Evolutionary conservation across 306 rosid genomes (phyloP).

Genomic region (Prunus kanzakura): DNA sequence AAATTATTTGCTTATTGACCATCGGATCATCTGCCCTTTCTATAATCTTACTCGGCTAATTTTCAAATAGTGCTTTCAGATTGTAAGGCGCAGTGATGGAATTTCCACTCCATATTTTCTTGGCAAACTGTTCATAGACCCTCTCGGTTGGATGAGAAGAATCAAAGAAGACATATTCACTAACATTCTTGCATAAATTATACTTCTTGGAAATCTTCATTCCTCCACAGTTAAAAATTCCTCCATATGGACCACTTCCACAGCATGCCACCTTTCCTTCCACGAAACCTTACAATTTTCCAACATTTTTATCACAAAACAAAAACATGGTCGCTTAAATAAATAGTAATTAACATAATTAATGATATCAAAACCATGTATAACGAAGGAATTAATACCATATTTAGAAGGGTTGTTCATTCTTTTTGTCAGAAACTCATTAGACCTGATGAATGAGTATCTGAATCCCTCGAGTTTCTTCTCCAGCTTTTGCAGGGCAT

Average conservation of each 20-base stretch:
- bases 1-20: too few relatives aligned
- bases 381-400: background rate
- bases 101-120: conserved; percentile 34
- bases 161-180: conserved; percentile 1
- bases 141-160: too few relatives aligned
- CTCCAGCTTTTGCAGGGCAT: background rate
- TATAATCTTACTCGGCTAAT: too few relatives aligned
- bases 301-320: background rate
- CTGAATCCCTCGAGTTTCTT: conserved; percentile 19
- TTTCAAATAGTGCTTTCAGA: background rate
- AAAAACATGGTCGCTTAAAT: too few relatives aligned
- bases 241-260: conserved; percentile 56
- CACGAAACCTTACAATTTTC: conserved; percentile 16
- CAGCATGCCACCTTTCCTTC: conserved; percentile 50
- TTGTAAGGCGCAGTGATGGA: conserved; percentile 20
- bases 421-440: background rate
- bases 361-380: too few relatives aligned
- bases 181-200: conserved; percentile 31
- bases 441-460: conserved; percentile 5
- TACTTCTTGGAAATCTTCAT: conserved; percentile 22
- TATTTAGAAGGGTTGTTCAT: background rate
- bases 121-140: conserved; percentile 25
- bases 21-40: background rate
- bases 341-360: too few relatives aligned
- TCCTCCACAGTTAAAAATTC: conserved; percentile 53